Evolutionary conservation across 2,329 filamentous ascomycete species (phyloP).

Genomic region (Penicillium brevicompactum): DNA sequence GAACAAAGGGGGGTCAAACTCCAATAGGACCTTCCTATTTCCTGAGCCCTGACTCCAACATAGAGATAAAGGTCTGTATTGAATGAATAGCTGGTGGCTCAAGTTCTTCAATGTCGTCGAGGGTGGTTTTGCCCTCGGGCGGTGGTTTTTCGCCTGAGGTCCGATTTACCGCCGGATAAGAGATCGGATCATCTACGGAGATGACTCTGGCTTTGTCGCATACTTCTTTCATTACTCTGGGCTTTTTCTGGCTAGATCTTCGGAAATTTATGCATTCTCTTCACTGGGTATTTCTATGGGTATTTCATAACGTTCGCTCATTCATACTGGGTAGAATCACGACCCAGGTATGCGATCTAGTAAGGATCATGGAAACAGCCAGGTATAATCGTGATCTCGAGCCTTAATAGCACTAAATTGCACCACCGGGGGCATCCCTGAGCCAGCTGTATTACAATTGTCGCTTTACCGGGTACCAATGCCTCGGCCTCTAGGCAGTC

Average conservation of each 20-base stretch:
- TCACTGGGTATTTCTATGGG: not conserved
- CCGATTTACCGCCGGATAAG: constrained; percentile 27
- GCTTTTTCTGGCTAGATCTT: not conserved
- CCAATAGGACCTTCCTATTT: not conserved
- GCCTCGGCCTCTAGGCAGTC: constrained; percentile 43
- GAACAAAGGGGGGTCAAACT: constrained; percentile 1
- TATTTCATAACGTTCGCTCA: constrained; percentile 1
- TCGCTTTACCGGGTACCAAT: constrained; percentile 31
- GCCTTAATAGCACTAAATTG: not conserved
- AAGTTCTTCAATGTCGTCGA: constrained; percentile 2
- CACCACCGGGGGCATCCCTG: constrained; percentile 1
- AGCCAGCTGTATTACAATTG: not conserved
- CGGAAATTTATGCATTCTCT: not conserved
- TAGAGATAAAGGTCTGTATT: constrained; percentile 1
- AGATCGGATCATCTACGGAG: constrained; percentile 14
- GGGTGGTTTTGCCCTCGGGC: constrained; percentile 18
- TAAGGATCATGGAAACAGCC: not conserved
- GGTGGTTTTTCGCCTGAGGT: constrained; percentile 21
- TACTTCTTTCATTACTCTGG: not conserved
- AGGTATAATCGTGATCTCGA: not conserved
- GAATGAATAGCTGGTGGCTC: not conserved
- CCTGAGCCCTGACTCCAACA: not conserved
- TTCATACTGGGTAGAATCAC: not conserved
- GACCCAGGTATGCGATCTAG: not conserved
- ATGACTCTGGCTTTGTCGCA: not conserved